phyloP scores from a whole-genome alignment of 1,284 basidiomycete genomes.

The Singerocomus inundabilis region DNA sequence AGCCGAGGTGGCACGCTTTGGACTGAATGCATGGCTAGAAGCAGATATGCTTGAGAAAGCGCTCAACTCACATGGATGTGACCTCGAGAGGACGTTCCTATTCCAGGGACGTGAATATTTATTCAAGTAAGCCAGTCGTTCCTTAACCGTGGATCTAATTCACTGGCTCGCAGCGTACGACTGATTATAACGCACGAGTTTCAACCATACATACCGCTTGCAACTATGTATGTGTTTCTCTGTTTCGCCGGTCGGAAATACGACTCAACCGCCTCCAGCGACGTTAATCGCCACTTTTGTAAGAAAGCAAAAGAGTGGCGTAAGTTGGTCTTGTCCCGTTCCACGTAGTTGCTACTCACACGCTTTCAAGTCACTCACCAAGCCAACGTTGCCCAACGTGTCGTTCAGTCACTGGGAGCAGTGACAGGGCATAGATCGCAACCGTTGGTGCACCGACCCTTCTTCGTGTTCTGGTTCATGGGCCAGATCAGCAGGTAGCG shows the following conservation, averaged over 20 bases:
- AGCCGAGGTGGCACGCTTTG: conserved; percentile 57
- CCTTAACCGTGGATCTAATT: not conserved
- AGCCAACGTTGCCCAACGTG: conserved; percentile 54
- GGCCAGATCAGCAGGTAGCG: conserved; percentile 62
- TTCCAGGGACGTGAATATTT: conserved; percentile 71
- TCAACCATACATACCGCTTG: conserved; percentile 59
- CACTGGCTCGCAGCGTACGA: conserved; percentile 47
- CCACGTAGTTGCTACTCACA: conserved; percentile 7
- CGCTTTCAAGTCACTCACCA: conserved; percentile 57
- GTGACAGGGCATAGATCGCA: conserved; percentile 61
- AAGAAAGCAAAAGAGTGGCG: conserved; percentile 73
- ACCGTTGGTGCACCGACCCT: conserved; percentile 56
- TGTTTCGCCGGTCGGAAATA: not conserved
- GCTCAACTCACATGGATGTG: conserved; percentile 62
- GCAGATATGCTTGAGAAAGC: conserved; percentile 63
- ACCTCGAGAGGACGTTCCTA: conserved; percentile 61
- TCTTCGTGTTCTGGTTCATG: conserved; percentile 79
- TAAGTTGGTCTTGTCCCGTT: conserved; percentile 39
- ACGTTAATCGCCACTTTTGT: conserved; percentile 54
- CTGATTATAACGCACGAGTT: conserved; percentile 72
- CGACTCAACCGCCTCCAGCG: conserved; percentile 34
- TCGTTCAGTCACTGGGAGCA: conserved; percentile 58
- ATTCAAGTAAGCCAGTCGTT: conserved; percentile 60
- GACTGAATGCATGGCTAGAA: conserved; percentile 68
- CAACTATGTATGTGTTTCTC: conserved; percentile 48